Evolutionary conservation across 2,329 filamentous ascomycete species (phyloP), one percentile per base, ranked within the genome.

Genomic region (Aureobasidium sp.): DNA sequence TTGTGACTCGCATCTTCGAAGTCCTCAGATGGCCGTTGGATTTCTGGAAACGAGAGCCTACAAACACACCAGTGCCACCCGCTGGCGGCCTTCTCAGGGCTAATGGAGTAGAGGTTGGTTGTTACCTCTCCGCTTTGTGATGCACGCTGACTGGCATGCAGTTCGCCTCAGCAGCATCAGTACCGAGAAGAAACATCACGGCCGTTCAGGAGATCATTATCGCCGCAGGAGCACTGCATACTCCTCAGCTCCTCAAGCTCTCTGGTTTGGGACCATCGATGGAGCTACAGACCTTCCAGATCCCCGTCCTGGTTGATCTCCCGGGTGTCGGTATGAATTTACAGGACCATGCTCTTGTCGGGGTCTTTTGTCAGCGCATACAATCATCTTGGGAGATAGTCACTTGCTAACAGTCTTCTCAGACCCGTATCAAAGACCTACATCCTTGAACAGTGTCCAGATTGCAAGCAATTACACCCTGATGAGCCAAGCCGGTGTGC

Each of bases 291-390:
- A 14, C 21, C 3, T 47, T 57, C 4, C 65, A 69, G 14, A 83
- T 85, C 56, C 62, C 71, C 2, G 66, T 78, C 1, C 59, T 82
- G 14, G 69, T 76, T 4, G 73, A 84, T 56, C 77, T 81, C 0
- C 75, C 78, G 1, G 79, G 83, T 30, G 81, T 86, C 2, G 83
- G 83, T 2, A 76, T 75, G 57, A 82, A 85, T 64, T 70, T 86
- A 0, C 71, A 82, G 54, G 81, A 86, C 60, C 81, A 83, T 37
- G 56, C 57, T 14, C 58, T 55, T 4, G 34, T 57, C n/a, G 54
- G 56, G 11, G 35, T 55, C n/a, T 55, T 35, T 10, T 57, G 56
- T 57, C 19, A 38, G 53, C 16, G n/a, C 14, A 17, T 12, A 1
- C n/a, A 16, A n/a, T 19, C 22, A 4, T 1, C 11, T 35, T 10